phyloP scores from a whole-genome alignment of 2,329 filamentous ascomycete genomes.

The Chlorencoelia australis region DNA sequence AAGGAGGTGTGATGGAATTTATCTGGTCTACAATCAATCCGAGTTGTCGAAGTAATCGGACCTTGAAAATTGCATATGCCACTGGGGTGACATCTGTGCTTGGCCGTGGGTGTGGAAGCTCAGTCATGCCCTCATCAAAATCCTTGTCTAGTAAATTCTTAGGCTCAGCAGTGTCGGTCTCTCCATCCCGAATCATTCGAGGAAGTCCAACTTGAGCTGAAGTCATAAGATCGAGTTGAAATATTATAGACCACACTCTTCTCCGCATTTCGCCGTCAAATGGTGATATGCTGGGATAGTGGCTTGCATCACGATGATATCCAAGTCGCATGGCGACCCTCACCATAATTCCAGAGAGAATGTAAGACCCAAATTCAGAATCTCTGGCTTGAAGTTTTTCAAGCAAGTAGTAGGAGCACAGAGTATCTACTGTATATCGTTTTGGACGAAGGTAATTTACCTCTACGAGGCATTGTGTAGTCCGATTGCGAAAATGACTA shows the following conservation, averaged over 20 bases:
- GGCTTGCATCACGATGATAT: slow-evolving; percentile 44
- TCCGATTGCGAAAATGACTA: slow-evolving; percentile 36
- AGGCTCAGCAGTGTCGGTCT: slow-evolving; percentile 51
- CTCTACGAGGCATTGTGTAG: slow-evolving; percentile 39
- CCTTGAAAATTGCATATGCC: slow-evolving; percentile 43
- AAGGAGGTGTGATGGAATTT: slow-evolving; percentile 37
- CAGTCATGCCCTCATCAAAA: slow-evolving; percentile 43
- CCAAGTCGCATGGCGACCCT: slow-evolving; percentile 48
- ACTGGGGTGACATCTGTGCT: slow-evolving; percentile 46
- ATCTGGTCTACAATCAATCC: slow-evolving; percentile 36
- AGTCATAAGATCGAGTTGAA: slow-evolving; percentile 51
- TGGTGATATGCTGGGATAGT: slow-evolving; percentile 35
- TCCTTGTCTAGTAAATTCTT: slow-evolving; percentile 55
- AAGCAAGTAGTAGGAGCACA: slow-evolving; percentile 42
- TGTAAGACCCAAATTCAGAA: slow-evolving; percentile 42
- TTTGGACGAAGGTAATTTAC: slow-evolving; percentile 40
- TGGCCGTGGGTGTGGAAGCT: slow-evolving; percentile 46
- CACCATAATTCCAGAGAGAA: slow-evolving; percentile 39
- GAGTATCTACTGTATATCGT: slow-evolving; percentile 36
- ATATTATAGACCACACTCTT: slow-evolving; percentile 42
- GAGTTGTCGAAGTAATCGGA: slow-evolving; percentile 34
- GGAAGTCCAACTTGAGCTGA: slow-evolving; percentile 58
- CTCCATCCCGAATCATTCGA: slow-evolving; percentile 51
- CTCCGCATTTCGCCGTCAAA: slow-evolving; percentile 53
- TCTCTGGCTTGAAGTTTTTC: slow-evolving; percentile 40